Percentiles rank a stretch among this genome's conserved stretches.
These are phyloP conservation scores for Epithele typhae DNA, from an alignment of 768 basidiomycete genomes.

Conservation along the genomic window DNA sequence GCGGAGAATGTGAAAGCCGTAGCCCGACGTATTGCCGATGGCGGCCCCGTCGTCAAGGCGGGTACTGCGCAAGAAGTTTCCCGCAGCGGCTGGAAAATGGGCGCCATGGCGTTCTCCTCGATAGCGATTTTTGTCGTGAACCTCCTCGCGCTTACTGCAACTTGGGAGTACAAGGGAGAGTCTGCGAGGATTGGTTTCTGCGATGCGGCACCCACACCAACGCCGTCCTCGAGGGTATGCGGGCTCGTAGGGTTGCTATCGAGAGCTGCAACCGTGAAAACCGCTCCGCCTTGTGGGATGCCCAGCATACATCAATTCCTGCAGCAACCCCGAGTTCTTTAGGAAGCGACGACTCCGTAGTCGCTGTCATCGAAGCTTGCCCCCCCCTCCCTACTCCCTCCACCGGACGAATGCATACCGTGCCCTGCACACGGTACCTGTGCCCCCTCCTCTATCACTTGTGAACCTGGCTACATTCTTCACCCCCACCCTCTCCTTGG, in stretches of 20 bases:
- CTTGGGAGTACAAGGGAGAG: constrained; percentile 56
- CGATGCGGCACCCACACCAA: constrained; percentile 62
- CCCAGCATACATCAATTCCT: constrained; percentile 6
- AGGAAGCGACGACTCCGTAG: constrained; percentile 17
- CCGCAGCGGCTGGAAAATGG: constrained; percentile 39
- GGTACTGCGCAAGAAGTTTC: constrained; percentile 16
- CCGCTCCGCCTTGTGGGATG: constrained; percentile 39
- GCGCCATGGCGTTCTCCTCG: constrained; percentile 24
- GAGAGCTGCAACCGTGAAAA: constrained; percentile 57
- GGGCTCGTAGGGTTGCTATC: constrained; percentile 40
- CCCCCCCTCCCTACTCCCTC: constrained; percentile 49
- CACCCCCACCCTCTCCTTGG: constrained; percentile 44
- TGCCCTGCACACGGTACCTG: constrained; percentile 58
- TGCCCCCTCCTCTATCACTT: constrained; percentile 55
- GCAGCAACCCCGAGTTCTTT: constrained; percentile 4
- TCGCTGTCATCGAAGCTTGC: constrained; percentile 35
- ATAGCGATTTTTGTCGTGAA: too few species aligned
- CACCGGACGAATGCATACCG: constrained; percentile 62
- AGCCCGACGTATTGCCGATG: constrained; percentile 36
- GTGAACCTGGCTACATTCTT: constrained; percentile 65
- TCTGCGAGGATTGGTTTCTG: constrained; percentile 77
- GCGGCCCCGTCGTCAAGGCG: constrained; percentile 22
- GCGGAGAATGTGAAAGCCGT: constrained; percentile 30
- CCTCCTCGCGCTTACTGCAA: constrained; percentile 14
- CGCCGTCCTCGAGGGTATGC: constrained; percentile 43